These are phyloP conservation scores for Mortierella sp. DNA, from an alignment of 371 early-diverging fungal species.

Conservation along the genomic window DNA sequence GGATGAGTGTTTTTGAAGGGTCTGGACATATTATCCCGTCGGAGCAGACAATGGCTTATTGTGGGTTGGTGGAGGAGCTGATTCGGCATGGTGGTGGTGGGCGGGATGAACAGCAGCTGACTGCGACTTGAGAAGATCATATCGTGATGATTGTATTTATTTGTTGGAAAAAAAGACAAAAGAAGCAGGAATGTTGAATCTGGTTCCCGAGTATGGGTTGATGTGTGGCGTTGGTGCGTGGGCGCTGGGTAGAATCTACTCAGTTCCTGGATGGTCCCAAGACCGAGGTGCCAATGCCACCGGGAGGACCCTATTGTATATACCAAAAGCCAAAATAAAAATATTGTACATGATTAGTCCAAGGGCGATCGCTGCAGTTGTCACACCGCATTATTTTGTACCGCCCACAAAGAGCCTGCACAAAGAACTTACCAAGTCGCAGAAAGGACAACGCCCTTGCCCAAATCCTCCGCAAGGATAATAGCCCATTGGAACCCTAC, in stretches of 20 bases:
- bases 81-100: constrained; percentile 18
- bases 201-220: neutral
- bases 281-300: constrained; percentile 59
- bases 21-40: constrained; percentile 48
- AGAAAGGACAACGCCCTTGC: constrained; percentile 57
- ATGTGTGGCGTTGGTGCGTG: no score
- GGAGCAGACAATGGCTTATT: constrained; percentile 45
- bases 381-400: neutral
- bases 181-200: neutral
- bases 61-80: constrained; percentile 45
- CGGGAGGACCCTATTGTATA: constrained; percentile 56
- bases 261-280: constrained; percentile 52
- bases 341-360: neutral
- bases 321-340: neutral
- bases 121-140: neutral
- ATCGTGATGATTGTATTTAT: neutral
- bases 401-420: no score
- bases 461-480: constrained; percentile 52
- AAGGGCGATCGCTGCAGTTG: neutral
- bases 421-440: constrained; percentile 57
- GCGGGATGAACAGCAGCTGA: neutral
- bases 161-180: neutral
- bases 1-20: constrained; percentile 47
- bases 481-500: constrained; percentile 60
- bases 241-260: neutral